Percentiles rank a stretch among this genome's conserved stretches.
Conservation (phyloP, 2,329 filamentous ascomycete species). For the Phialemonium atrogriseum region DNA sequence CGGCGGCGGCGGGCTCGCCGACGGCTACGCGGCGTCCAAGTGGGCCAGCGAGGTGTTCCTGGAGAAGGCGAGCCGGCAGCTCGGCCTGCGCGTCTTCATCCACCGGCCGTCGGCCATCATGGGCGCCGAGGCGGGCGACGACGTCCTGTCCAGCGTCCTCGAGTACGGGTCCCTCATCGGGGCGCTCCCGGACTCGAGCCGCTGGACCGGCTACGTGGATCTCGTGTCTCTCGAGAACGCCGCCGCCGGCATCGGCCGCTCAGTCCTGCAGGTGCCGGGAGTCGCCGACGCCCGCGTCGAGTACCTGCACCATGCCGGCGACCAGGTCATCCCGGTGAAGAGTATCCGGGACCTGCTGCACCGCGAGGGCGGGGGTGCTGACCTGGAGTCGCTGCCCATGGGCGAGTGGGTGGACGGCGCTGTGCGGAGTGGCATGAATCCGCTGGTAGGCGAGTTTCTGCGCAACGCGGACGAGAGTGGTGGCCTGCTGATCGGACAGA, state of each 20-base stretch:
- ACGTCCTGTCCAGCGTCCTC: constrained; percentile 10
- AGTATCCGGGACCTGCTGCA: constrained; percentile 4
- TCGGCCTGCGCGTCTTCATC: constrained; percentile 16
- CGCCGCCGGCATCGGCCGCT: constrained; percentile 2
- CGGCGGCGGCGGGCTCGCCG: constrained; percentile 4
- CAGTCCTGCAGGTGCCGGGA: not conserved
- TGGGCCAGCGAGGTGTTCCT: constrained; percentile 24
- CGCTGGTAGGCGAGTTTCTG: constrained; percentile 6
- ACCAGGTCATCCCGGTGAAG: constrained; percentile 4
- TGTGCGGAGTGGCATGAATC: constrained; percentile 2
- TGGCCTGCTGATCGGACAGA: constrained; percentile 3
- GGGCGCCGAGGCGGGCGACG: constrained; percentile 9
- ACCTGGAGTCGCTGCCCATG: constrained; percentile 4
- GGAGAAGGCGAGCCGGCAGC: constrained; percentile 11
- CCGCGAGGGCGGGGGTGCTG: constrained; percentile 2
- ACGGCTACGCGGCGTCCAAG: constrained; percentile 23
- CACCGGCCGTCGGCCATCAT: constrained; percentile 17
- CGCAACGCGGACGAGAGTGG: constrained; percentile 3
- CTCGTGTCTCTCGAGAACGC: constrained; percentile 5
- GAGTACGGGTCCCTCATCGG: constrained; percentile 2
- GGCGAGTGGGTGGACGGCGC: constrained; percentile 4
- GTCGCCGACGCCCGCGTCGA: constrained; percentile 2
- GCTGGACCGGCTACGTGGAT: constrained; percentile 5
- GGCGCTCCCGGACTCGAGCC: constrained; percentile 3
- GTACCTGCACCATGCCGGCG: constrained; percentile 6